A percentile compares a stretch with the other conserved stretches of the same genome.
phyloP scores from a whole-genome alignment of 2,329 filamentous ascomycete species.

The Ascomycota sp. region DNA sequence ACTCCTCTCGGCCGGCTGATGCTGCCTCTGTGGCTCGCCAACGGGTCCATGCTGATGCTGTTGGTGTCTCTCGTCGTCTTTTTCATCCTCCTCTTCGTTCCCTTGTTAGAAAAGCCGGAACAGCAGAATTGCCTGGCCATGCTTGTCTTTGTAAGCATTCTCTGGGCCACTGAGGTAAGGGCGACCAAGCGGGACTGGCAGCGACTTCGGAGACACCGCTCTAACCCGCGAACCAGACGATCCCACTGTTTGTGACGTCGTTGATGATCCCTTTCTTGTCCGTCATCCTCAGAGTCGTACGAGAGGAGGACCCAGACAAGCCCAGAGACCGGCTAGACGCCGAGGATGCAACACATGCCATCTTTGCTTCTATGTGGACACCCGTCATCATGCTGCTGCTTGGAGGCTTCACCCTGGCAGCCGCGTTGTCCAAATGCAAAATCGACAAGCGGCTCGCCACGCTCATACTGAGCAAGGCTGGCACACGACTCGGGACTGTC shows the following conservation, averaged over 20 bases:
- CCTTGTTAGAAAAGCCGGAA: constrained; percentile 69
- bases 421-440: constrained; percentile 87
- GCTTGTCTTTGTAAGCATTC: constrained; percentile 75
- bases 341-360: constrained; percentile 60
- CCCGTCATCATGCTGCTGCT: constrained; percentile 96
- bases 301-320: constrained; percentile 38
- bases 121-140: constrained; percentile 93
- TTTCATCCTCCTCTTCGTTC: constrained; percentile 48
- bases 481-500: constrained; percentile 73
- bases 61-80: constrained; percentile 55
- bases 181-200: not conserved
- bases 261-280: constrained; percentile 84
- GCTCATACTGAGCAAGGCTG: constrained; percentile 87
- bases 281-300: constrained; percentile 68
- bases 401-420: constrained; percentile 88
- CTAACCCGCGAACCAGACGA: constrained; percentile 36
- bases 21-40: constrained; percentile 68
- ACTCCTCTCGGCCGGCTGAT: constrained; percentile 65
- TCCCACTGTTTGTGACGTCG: constrained; percentile 91
- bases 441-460: constrained; percentile 96
- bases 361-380: constrained; percentile 96
- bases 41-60: constrained; percentile 59
- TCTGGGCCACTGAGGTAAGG: constrained; percentile 87
- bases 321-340: constrained; percentile 53
- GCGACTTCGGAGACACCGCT: not conserved